Base-by-base conservation (phyloP, 2,329 filamentous ascomycete species). In the Fusarium pilosicola region DNA sequence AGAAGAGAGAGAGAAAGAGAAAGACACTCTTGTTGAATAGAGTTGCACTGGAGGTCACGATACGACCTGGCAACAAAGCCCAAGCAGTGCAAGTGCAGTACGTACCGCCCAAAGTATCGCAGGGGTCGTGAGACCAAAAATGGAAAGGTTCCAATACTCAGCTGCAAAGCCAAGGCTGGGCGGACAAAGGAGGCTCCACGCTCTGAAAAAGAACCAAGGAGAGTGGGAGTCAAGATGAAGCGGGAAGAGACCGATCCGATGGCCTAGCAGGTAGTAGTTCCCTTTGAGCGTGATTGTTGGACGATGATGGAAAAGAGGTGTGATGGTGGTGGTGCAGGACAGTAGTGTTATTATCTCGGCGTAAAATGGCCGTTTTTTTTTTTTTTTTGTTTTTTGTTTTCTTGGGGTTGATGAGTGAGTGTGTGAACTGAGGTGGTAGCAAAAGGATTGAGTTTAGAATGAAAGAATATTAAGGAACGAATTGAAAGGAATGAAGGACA, bases 171-270 rank as follows among this genome's bases (percentile, higher is more conserved):
- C 71, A 74, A 74, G 72, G 68, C 62, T 68, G 45, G 52, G 71
- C 48, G 60, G 45, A 74, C 59, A 71, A 64, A 71, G 62, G 49
- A 74, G 64, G 59, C 68, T 74, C 71, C 71, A 74, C 71, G 67
- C 58, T 30, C 38, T 46, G 57, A 54, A 58, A 58, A 56, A 45
- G 52, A 57, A 42, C 67, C 57, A 71, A 63, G 55, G 39, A 74
- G 62, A 63, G 55, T 24, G 46, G 55, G 46, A 71, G 55, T 59
- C 41, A 52, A 62, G 60, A 46, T 71, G 62, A 30, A 39, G 59
- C 71, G 72, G 71, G 45, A 73, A 59, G 64, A 64, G 49, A 38
- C 46, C 54, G 51, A 61, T 73, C 68, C 72, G 64, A 70, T 49
- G 41, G 51, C 34, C 51, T 28, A 55, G 24, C 12, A 55, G 20